Evolutionary conservation across 2,329 filamentous ascomycete genomes (phyloP), one percentile per base, ranked within the genome.

Genomic region (Colletotrichum nymphaeae): DNA sequence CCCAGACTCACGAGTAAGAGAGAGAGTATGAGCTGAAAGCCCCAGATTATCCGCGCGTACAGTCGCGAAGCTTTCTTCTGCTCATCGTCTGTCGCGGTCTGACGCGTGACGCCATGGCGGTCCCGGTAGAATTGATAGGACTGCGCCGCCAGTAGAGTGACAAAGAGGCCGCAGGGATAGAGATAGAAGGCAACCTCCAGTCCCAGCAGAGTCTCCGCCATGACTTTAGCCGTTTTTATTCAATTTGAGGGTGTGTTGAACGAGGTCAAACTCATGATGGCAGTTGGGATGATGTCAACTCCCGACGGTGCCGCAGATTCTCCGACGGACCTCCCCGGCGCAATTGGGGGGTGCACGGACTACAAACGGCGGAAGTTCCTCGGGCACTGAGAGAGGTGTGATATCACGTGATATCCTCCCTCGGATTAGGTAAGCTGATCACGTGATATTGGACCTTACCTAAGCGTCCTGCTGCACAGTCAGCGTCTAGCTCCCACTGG

Each of bases 161-260:
- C 69, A 59, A 86, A 84, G 9, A 86, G 79, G 5, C 80, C 77
- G 53, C 80, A 81, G 1, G 84, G 84, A 71, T 86, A 85, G 64
- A 81, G 66, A 63, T 86, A 86, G 75, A 85, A 86, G 72, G 81
- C 81, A 8, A 82, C 77, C 72, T 81, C 78, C 62, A 85, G 76
- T 49, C 81, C 84, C 55, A 81, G 71, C 76, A 84, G 77, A 62
- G 78, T 77, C 56, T 74, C 79, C 57, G 80, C 81, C 82, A 84
- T 84, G 73, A n/a, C 35, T 57, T 64, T 26, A 26, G 71, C 32
- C 22, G 70, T 68, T 32, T 16, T 16, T 56, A 32, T 12, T 19
- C 30, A 68, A 24, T 67, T 37, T 37, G 42, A 37, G 32, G 26
- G 32, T 14, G 59, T 68, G 68, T 69, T 37, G 53, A 65, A 32